Base-by-base conservation (phyloP, 2,329 filamentous ascomycete genomes). In the Aspergillus candidus region DNA sequence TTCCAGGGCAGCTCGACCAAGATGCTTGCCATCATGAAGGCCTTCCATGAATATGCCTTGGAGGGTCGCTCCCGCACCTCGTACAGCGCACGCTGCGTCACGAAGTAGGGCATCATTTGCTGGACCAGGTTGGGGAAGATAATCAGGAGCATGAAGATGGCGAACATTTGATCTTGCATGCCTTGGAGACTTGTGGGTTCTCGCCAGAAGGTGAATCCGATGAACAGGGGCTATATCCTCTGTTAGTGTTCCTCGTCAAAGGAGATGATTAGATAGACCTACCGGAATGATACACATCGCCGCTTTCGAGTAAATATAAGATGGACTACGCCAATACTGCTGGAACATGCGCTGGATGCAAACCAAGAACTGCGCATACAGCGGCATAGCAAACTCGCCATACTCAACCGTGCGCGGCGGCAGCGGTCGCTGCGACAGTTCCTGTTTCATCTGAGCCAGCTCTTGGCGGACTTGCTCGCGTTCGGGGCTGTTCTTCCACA, bases 101-200 rank as follows among this genome's bases (percentile, higher is more conserved):
- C 67, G 56, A 79, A 79, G 11, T 74, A 65, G 0, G 77, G 77
- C 65, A 78, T 77, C 53, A 78, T 76, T 52, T 77, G 63, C 41
- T 67, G 62, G 12, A 66, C 58, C 6, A 67, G 49, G 41, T 65
- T 66, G 34, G 84, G 83, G 61, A 93, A 91, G 60, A 94, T 80
- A 38, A 83, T 87, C 11, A 84, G 70, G 32, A 90, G 69, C 76
- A 91, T 86, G 77, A 93, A 94, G 54, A 94, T 85, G 60, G 82
- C 77, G 58, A 93, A 93, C 80, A 90, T 87, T 60, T 93, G 85
- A 69, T 93, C 93, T 67, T 90, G 86, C n/a, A 93, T 72, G 47
- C 88, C 88, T 63, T 89, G 86, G 35, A 84, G 76, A 34, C 79
- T 82, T 67, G 85, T 83, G 12, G 78, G 77, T 4, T 85, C 83